phyloP scores from a whole-genome alignment of 441 rosid species.

The Erodium moschatum region DNA sequence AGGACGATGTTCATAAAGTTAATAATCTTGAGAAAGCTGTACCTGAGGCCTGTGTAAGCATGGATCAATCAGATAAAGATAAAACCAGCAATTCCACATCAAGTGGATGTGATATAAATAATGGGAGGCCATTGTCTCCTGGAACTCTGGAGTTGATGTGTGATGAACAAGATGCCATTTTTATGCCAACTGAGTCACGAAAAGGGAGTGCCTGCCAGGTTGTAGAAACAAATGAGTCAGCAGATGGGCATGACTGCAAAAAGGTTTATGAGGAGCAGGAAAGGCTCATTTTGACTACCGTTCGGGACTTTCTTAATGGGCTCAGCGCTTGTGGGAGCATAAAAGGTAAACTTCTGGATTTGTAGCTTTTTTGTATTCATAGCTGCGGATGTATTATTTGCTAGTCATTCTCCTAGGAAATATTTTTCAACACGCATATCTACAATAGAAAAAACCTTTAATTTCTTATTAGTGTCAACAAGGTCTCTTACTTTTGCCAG shows the following conservation, averaged over 20 bases:
- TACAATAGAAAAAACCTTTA: too few relatives aligned
- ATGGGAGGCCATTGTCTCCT: conserved; percentile 44
- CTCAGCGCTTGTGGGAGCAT: conserved; percentile 44
- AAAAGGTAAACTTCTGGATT: conserved; percentile 34
- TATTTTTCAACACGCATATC: too few relatives aligned
- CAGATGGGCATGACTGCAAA: conserved; percentile 27
- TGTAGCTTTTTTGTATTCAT: conserved; percentile 2
- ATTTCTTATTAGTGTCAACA: too few relatives aligned
- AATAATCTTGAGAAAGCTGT: conserved; percentile 23
- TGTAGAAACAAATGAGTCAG: conserved; percentile 20
- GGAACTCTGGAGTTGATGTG: conserved; percentile 61
- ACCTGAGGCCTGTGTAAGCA: conserved; percentile 19
- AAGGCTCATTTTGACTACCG: conserved; percentile 42
- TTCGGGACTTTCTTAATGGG: conserved; percentile 49
- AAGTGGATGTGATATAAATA: conserved; percentile 25
- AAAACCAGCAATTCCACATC: conserved; percentile 13
- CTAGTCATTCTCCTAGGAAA: background rate
- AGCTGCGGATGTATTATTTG: background rate
- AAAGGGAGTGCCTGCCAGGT: conserved; percentile 20
- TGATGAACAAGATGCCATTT: conserved; percentile 34
- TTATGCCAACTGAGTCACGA: conserved; percentile 31
- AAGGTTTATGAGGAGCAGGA: conserved; percentile 55
- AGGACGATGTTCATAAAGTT: conserved; percentile 26
- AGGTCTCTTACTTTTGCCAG: too few relatives aligned
- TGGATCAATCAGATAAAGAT: too few relatives aligned